A percentile compares a stretch with the other conserved stretches of the same genome.
Conservation (phyloP, 148 eudicot species). For the Rhododendron griersonianum region DNA sequence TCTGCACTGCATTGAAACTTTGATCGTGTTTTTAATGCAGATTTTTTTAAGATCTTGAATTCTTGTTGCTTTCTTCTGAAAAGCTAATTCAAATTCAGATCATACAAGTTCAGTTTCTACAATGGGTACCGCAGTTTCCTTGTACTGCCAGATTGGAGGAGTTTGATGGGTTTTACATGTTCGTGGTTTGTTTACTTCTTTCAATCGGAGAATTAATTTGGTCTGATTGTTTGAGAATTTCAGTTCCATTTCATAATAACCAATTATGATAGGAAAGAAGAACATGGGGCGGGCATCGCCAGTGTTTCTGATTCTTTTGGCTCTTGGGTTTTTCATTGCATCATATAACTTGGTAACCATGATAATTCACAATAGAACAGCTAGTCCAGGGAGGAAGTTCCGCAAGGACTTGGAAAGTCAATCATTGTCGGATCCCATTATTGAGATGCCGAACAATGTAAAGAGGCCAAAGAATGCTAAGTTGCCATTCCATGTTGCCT, state of each 20-base stretch:
- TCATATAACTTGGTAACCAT: constrained; percentile 70
- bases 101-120: background rate
- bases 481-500: constrained; percentile 68
- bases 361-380: constrained; percentile 47
- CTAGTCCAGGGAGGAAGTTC: constrained; percentile 22
- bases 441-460: constrained; percentile 41
- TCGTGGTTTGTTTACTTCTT: background rate
- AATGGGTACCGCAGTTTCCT: background rate
- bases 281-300: constrained; percentile 58
- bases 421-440: constrained; percentile 55
- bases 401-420: constrained; percentile 14
- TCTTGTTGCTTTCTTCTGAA: constrained; percentile 15
- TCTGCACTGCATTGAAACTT: constrained; percentile 14
- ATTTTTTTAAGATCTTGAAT: constrained; percentile 23
- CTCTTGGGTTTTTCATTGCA: constrained; percentile 66
- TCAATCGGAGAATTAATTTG: background rate
- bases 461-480: constrained; percentile 28
- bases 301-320: constrained; percentile 49
- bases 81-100: background rate
- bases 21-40: constrained; percentile 24
- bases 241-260: constrained; percentile 3
- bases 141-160: background rate
- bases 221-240: constrained; percentile 3
- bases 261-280: constrained; percentile 56
- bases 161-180: constrained; percentile 2